Evolutionary conservation across 768 basidiomycete genomes (phyloP).

Genomic region (Kockovaella imperatae): DNA sequence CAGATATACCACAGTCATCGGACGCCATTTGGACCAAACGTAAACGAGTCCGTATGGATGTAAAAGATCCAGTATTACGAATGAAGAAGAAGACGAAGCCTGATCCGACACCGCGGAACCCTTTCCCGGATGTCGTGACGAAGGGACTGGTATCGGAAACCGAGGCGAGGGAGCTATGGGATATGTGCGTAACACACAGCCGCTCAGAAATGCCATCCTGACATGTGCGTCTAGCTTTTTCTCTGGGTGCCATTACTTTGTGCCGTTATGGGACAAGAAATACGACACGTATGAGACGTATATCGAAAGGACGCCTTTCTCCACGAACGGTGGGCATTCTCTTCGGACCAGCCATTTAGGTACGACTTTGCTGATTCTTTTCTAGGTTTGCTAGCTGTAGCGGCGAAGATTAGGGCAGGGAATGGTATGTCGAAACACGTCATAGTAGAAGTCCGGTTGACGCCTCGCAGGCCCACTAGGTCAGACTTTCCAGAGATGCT

Average conservation of each 20-base stretch:
- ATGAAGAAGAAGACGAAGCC: slow-evolving; percentile 41
- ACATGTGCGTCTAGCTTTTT: slow-evolving; percentile 62
- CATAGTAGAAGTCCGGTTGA: neutral
- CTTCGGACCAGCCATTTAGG: neutral
- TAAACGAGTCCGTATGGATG: slow-evolving; percentile 72
- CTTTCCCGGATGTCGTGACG: slow-evolving; percentile 44
- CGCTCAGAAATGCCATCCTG: neutral
- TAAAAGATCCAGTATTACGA: slow-evolving; percentile 55
- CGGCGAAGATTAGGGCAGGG: slow-evolving; percentile 83
- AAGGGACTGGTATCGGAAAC: slow-evolving; percentile 76
- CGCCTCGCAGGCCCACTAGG: slow-evolving; percentile 52
- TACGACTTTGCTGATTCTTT: slow-evolving; percentile 1
- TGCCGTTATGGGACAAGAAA: slow-evolving; percentile 83
- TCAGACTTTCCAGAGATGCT: slow-evolving; percentile 77
- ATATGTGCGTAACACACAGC: slow-evolving; percentile 58
- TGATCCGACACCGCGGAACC: slow-evolving; percentile 42
- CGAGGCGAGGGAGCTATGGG: slow-evolving; percentile 83
- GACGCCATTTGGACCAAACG: slow-evolving; percentile 55
- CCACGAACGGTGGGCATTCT: slow-evolving; percentile 61
- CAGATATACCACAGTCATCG: neutral
- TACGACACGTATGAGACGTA: slow-evolving; percentile 91
- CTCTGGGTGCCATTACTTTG: slow-evolving; percentile 91
- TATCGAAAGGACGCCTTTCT: slow-evolving; percentile 89
- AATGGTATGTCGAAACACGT: no score
- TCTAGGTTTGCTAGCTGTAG: slow-evolving; percentile 66